A percentile compares a stretch with the other conserved stretches of the same genome.
Evolutionary conservation across 1,284 basidiomycete genomes (phyloP).

Genomic region (Sphagnurus paluster): DNA sequence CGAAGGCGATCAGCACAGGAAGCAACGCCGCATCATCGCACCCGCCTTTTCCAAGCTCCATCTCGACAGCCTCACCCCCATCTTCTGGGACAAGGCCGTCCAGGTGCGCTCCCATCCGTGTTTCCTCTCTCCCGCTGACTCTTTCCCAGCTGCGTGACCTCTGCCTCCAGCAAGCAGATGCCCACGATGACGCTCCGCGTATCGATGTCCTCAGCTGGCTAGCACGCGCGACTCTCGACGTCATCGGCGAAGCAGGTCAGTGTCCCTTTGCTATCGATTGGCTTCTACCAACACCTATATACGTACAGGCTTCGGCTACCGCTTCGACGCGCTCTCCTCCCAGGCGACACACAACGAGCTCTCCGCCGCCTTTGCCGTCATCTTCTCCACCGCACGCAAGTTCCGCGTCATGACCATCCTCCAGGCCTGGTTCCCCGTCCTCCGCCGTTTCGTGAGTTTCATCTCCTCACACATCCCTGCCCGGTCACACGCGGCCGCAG

Average conservation of each 20-base stretch:
- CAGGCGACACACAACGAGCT: slow-evolving; percentile 45
- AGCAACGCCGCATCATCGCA: slow-evolving; percentile 40
- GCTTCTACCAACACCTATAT: slow-evolving; percentile 1
- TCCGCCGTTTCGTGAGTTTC: slow-evolving; percentile 53
- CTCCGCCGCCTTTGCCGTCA: slow-evolving; percentile 51
- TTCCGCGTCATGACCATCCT: slow-evolving; percentile 55
- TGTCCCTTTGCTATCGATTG: not conserved
- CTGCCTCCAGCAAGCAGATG: slow-evolving; percentile 38
- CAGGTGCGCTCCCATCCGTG: slow-evolving; percentile 38
- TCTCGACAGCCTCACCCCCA: slow-evolving; percentile 55
- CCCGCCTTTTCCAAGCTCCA: slow-evolving; percentile 61
- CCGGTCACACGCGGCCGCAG: slow-evolving; percentile 9
- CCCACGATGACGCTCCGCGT: slow-evolving; percentile 18
- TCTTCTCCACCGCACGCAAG: slow-evolving; percentile 52
- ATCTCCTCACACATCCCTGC: slow-evolving; percentile 7
- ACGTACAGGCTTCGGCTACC: slow-evolving; percentile 57
- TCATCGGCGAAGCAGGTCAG: slow-evolving; percentile 67
- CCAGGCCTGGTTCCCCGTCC: slow-evolving; percentile 60
- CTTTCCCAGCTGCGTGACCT: slow-evolving; percentile 43
- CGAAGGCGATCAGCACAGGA: slow-evolving; percentile 53
- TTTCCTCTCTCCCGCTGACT: not conserved
- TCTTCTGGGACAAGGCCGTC: slow-evolving; percentile 64
- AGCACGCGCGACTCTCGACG: slow-evolving; percentile 65
- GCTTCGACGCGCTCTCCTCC: slow-evolving; percentile 50
- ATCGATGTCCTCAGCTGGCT: slow-evolving; percentile 66